Base-by-base conservation (phyloP, 768 basidiomycete species). In the Amanita exitialis region DNA sequence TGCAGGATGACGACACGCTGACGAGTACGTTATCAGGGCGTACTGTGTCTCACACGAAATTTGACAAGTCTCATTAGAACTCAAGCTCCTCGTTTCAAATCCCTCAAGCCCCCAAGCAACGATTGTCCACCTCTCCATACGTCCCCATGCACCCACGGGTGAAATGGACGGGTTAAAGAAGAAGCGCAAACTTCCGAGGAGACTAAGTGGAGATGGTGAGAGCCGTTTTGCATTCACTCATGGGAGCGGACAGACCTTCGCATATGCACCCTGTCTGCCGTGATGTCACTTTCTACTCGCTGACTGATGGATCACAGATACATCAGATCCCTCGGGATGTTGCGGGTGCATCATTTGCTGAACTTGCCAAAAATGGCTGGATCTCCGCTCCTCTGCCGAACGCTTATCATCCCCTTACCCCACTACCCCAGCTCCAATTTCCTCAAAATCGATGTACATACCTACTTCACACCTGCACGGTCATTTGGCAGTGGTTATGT, bases 1-100 rank as follows among this genome's bases (percentile, higher is more conserved):
- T 89, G n/a, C 86, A 88, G 59, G 88, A 90, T 59, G 88, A 90
- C 27, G 87, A 90, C 49, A 85, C 83, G 2, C 70, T 90, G 13
- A 63, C 71, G 15, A 76, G 86, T 87, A 56, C 59, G 82, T 64
- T 38, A 15, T 27, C 25, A 10, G 27, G 28, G 30, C 47, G 43
- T 16, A 27, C 48, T 23, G 35, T 46, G 47, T 20, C 20, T 30
- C 46, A 34, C 50, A 36, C 35, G 2, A n/a, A 30, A 21, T 49
- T 16, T 34, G 16, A 39, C 38, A 42, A 20, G 51, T 44, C 49
- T 39, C 18, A 8, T 46, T 56, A 72, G 73, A 69, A 54, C 65
- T 73, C 23, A 72, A 68, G 53, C 64, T 73, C 41, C 68, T 70
- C 44, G 66, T 21, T 37, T 47, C 64, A 52, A 63, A 63, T 64